phyloP scores from a whole-genome alignment of 257 asterid species.

The Petrea volubilis region DNA sequence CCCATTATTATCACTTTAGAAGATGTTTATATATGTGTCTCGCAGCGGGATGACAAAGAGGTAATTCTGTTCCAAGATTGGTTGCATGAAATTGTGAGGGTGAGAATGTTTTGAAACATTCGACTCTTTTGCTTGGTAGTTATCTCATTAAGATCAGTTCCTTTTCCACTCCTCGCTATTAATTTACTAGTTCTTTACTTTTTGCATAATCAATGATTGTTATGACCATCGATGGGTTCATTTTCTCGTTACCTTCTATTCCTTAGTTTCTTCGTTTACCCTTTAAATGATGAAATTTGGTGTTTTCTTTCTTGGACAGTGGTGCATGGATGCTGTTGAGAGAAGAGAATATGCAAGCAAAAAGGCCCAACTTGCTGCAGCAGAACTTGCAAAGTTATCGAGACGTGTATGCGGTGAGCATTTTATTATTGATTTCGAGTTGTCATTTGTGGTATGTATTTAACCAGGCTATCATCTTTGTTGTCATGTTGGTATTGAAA shows the following conservation, averaged over 20 bases:
- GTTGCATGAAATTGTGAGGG: background rate
- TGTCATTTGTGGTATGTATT: background rate
- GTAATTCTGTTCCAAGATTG: slow-evolving; percentile 37
- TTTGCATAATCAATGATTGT: background rate
- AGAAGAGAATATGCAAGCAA: slow-evolving; percentile 92
- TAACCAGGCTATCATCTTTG: slow-evolving; percentile 9
- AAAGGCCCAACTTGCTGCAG: slow-evolving; percentile 98
- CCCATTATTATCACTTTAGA: slow-evolving; percentile 85
- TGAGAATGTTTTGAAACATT: slow-evolving; percentile 12
- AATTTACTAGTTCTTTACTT: background rate
- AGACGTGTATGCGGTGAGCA: slow-evolving; percentile 96
- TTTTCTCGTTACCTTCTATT: background rate
- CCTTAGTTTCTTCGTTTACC: slow-evolving; percentile 16
- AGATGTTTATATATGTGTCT: slow-evolving; percentile 72
- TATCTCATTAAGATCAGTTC: background rate
- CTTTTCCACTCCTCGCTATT: background rate
- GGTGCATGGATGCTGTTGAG: slow-evolving; percentile 82
- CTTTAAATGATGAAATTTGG: slow-evolving; percentile 14
- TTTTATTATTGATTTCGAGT: slow-evolving; percentile 19
- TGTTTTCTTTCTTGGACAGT: slow-evolving; percentile 45
- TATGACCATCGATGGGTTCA: slow-evolving; percentile 12
- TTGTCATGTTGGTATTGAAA: slow-evolving; percentile 10
- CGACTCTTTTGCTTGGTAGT: background rate
- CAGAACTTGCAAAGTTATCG: slow-evolving; percentile 95
- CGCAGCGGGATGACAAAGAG: slow-evolving; percentile 84